Base-by-base conservation (phyloP, 768 basidiomycete genomes). In the Boletus coccyginus region DNA sequence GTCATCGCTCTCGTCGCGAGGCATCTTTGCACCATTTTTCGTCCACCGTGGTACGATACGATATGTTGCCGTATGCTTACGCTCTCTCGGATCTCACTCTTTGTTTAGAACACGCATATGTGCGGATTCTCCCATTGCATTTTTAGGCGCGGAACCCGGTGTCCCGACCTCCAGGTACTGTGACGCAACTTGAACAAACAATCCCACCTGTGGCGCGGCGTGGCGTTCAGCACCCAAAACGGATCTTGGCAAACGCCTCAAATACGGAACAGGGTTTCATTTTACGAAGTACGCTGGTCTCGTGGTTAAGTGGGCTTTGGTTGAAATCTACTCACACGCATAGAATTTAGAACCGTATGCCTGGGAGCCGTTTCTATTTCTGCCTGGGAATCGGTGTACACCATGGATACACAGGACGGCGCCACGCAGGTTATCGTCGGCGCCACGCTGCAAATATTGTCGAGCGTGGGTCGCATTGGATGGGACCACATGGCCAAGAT, bases 241-340 rank as follows among this genome's bases (percentile, higher is more conserved):
- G 55, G 48, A 55, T 50, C 55, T 41, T 40, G 31, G n/a, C n/a
- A 19, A 19, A 27, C 11, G 31, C 50, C 24, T 42, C 53, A 41
- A 50, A 58, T 52, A 66, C 58, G 59, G 56, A 66, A 58, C 57
- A 66, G 46, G 45, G 56, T 62, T 66, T 66, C 56, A 57, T 60
- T 53, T 27, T 45, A 36, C 33, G 27, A 39, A n/a, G 42, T 5
- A 39, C 24, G 35, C 38, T 31, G 24, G 35, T 49, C 51, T 42
- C 54, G 55, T 57, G 54, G 51, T 33, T 43, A 47, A 44, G 51
- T 40, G 31, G 13, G 40, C 50, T 47, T n/a, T n/a, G 41, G 38
- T 48, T 39, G 21, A 56, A 29, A 54, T 56, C 43, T 58, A 62
- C 65, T 67, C 66, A 69, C 66, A 69, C 62, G 42, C 39, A 35